These are phyloP conservation scores for Micromonas pusilla DNA, from an alignment of 139 green algal species.

Conservation along the genomic window DNA sequence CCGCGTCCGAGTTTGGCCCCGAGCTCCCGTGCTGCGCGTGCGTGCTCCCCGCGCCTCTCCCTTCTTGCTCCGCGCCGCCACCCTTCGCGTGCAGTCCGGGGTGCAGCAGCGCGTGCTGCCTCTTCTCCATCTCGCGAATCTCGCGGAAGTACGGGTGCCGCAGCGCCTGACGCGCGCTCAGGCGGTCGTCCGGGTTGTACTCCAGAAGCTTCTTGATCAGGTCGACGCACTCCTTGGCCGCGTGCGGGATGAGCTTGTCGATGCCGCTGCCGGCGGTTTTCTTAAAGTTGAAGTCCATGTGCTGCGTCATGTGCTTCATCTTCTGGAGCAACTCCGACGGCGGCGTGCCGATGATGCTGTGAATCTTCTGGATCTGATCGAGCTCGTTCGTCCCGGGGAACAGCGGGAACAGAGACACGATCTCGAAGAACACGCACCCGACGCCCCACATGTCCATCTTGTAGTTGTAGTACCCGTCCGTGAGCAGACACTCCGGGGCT, in stretches of 20 bases:
- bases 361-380: conserved; percentile 80
- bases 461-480: conserved; percentile 83
- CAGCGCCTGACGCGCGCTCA: conserved; percentile 59
- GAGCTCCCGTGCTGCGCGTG: no score
- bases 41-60: no score
- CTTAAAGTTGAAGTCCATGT: conserved; percentile 68
- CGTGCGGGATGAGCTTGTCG: conserved; percentile 65
- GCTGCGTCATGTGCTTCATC: conserved; percentile 58
- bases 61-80: neutral
- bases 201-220: conserved; percentile 69
- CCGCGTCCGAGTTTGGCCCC: no score
- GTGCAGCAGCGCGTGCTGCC: conserved; percentile 42
- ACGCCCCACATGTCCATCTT: conserved; percentile 89
- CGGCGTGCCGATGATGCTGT: conserved; percentile 70
- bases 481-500: conserved; percentile 76
- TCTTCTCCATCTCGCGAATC: conserved; percentile 58
- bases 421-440: conserved; percentile 80
- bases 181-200: conserved; percentile 72
- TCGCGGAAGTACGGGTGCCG: conserved; percentile 68
- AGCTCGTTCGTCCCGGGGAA: conserved; percentile 71
- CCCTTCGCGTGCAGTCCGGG: conserved; percentile 32
- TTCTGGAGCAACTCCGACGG: conserved; percentile 61
- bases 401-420: conserved; percentile 39
- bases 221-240: conserved; percentile 55
- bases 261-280: conserved; percentile 48